Evolutionary conservation across 257 asterid genomes (phyloP).

Genomic region (Jaltomata sinuosa): DNA sequence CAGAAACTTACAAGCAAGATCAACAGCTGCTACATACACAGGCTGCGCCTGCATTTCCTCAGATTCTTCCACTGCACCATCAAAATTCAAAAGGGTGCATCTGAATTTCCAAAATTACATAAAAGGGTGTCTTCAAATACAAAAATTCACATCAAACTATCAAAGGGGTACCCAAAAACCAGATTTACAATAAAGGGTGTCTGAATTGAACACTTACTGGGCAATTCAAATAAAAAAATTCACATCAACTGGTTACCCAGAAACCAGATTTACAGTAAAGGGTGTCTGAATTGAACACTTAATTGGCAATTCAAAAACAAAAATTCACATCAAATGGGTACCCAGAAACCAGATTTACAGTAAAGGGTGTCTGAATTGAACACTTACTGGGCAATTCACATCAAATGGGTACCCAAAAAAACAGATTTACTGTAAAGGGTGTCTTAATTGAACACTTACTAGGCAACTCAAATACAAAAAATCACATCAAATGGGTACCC

Average conservation of each 20-base stretch:
- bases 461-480: too few species aligned
- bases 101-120: not conserved
- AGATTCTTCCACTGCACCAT: conserved; percentile 64
- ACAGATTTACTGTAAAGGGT: too few species aligned
- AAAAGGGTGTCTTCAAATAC: not conserved
- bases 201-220: not conserved
- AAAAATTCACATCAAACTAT: not conserved
- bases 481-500: too few species aligned
- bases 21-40: conserved; percentile 92
- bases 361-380: not conserved
- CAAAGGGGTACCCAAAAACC: not conserved
- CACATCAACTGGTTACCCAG: not conserved
- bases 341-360: too few species aligned
- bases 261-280: not conserved
- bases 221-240: not conserved
- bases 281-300: not conserved
- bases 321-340: too few species aligned
- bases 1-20: conserved; percentile 74
- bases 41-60: conserved; percentile 87
- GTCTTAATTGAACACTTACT: too few species aligned
- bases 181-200: not conserved
- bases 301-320: too few species aligned
- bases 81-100: not conserved
- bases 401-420: too few species aligned
- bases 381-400: conserved; percentile 32